phyloP scores from a whole-genome alignment of 345 rosid genomes.

The Clarkia xantiana region DNA sequence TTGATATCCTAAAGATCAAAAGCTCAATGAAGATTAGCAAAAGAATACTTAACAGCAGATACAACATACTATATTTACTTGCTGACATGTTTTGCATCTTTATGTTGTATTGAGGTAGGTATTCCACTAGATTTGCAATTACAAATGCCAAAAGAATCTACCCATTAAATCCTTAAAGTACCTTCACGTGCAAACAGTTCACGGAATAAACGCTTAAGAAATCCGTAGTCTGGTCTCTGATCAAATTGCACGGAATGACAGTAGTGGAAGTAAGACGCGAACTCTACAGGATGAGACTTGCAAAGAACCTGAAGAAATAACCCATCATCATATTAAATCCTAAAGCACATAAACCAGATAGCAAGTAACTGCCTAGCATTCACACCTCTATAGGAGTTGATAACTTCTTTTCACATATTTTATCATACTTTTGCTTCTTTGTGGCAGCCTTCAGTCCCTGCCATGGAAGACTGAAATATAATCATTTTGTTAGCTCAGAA shows the following conservation, averaged over 20 bases:
- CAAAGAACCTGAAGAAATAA: conserved; percentile 43
- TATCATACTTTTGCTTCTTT: conserved; percentile 79
- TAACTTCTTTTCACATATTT: conserved; percentile 74
- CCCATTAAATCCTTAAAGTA: conserved; percentile 9
- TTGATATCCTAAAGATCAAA: conserved; percentile 45
- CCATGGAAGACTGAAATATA: conserved; percentile 70
- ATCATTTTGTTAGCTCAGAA: conserved; percentile 1
- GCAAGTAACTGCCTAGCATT: background rate
- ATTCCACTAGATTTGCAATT: background rate
- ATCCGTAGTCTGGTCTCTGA: conserved; percentile 89
- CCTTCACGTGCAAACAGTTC: conserved; percentile 76
- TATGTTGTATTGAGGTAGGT: too few species aligned
- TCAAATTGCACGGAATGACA: conserved; percentile 82
- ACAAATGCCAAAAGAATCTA: background rate
- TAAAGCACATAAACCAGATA: background rate
- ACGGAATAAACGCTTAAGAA: conserved; percentile 73
- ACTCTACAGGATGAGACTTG: conserved; percentile 71
- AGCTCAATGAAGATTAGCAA: conserved; percentile 1
- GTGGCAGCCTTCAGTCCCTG: conserved; percentile 84
- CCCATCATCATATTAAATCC: background rate
- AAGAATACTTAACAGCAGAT: background rate
- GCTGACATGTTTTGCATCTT: too few species aligned
- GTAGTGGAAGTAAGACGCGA: conserved; percentile 79
- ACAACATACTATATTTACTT: background rate
- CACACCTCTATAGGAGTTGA: conserved; percentile 85